Evolutionary conservation across 768 basidiomycete species (phyloP), one percentile per base, ranked within the genome.

Genomic region (Trametes meyenii): DNA sequence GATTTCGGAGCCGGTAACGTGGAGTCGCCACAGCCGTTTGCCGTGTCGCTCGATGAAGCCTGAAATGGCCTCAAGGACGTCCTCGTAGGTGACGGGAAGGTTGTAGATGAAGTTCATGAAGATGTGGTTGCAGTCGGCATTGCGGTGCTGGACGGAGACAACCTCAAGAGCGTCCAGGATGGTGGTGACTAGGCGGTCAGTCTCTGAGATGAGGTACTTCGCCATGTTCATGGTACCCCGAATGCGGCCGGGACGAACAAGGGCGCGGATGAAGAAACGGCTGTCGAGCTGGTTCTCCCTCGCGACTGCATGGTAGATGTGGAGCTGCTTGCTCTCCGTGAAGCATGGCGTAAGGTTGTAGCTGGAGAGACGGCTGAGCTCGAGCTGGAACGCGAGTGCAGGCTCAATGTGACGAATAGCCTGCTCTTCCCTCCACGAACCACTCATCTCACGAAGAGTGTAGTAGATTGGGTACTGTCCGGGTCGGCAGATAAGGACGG

Each of bases 41-140:
- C 97, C 97, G 71, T 99, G 97, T 40, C 97, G 90, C 68, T 98
- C 97, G 68, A 99, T 95, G 81, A 99, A 99, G 44, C 97, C 97
- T n/a, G 96, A 89, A 60, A 98, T 92, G 14, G 97, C 97, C 49
- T 93, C 91, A 56, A 98, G 86, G 8, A 98, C 96, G 69, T 98
- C 96, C 63, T 98, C 96, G 69, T 98, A 98, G 36, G 89, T 89
- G 63, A 99, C 95, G 29, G 89, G 85, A 46, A 99, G 88, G 72
- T 92, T 94, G 83, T 98, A 98, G 69, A 98, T 88, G 74, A 98
- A 99, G 80, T 98, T 98, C 87, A 98, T 88, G 80, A 94, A 96
- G 73, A 98, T 97, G 74, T 98, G 96, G 75, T 98, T 98, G 79
- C 94, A 95, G 72, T 98, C 96, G 3, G 96, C 92, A 67, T 90